Conservation (phyloP, 805 yeast species). For the Saccharomycopsis amapae region DNA sequence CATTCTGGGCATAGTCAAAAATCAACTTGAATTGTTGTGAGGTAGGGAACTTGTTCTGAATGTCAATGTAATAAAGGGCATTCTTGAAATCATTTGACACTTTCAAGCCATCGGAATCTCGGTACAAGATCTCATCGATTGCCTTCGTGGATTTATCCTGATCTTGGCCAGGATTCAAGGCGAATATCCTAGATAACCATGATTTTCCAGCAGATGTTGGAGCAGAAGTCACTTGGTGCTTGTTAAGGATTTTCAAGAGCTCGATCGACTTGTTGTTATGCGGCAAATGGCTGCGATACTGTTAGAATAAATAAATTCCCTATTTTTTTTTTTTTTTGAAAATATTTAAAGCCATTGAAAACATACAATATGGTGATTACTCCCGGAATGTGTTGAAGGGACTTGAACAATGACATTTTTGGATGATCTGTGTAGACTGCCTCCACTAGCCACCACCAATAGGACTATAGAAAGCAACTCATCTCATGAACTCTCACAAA, state of each 20-base stretch:
- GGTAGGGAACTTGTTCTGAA: slow-evolving; percentile 19
- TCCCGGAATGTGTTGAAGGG: slow-evolving; percentile 30
- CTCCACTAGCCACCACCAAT: too few species aligned
- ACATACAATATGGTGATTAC: slow-evolving; percentile 34
- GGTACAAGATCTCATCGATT: slow-evolving; percentile 16
- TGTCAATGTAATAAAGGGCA: slow-evolving; percentile 18
- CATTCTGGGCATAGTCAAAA: slow-evolving; percentile 5
- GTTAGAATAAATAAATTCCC: too few species aligned
- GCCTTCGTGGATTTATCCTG: slow-evolving; percentile 9
- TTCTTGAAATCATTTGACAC: slow-evolving; percentile 19
- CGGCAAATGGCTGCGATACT: slow-evolving; percentile 14
- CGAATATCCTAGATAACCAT: slow-evolving; percentile 13
- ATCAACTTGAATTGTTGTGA: slow-evolving; percentile 16
- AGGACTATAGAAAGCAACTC: too few species aligned
- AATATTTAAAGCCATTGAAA: background rate
- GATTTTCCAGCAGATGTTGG: slow-evolving; percentile 1
- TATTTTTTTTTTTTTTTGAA: too few species aligned
- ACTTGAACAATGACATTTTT: slow-evolving; percentile 32
- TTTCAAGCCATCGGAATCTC: slow-evolving; percentile 1
- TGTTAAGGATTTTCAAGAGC: slow-evolving; percentile 13
- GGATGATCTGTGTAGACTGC: background rate
- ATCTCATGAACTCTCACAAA: too few species aligned
- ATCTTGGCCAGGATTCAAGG: slow-evolving; percentile 1
- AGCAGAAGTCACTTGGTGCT: slow-evolving; percentile 10
- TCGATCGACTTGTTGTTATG: slow-evolving; percentile 5